Base-by-base conservation (phyloP, 768 basidiomycete species). In the Amanita molliuscula region DNA sequence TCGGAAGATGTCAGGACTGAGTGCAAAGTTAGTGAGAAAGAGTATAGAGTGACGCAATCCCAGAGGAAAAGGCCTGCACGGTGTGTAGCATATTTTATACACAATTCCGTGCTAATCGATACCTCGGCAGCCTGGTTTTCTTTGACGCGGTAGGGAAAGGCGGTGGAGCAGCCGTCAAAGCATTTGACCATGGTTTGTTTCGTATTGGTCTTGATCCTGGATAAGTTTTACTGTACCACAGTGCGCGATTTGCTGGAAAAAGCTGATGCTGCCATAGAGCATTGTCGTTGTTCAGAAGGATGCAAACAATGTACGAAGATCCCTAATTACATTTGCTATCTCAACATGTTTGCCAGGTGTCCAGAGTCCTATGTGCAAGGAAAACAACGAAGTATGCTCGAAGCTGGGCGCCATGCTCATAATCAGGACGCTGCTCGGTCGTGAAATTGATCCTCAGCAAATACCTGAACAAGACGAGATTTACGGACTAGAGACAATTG, bases 1-100 rank as follows among this genome's bases (percentile, higher is more conserved):
- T 74, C 77, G 0, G 69, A 72, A 26, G 88, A 90, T 50, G 62
- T 93, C 29, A 74, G 69, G 52, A 92, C 90, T 2, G 92, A 94
- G 60, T 94, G 92, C 67, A 89, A 88, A 61, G 78, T 77, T 0
- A 66, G 78, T 3, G 81, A 85, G 60, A 89, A 88, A 60, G 87
- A 88, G 65, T 80, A 81, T 62, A 78, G 72, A 50, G 60, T 65
- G 11, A 56, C 64, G 3, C 69, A 73, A 48, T 76, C 82, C 0
- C 58, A 58, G 41, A 67, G 85, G 43, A 88, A 82, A 58, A 71
- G 88, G 52, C 84, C 86, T 6, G 87, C 79, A 11, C 72, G 85
- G 82, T 80, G 45, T 44, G 55, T 25, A 0, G 4, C 23, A 6
- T 31, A 6, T 33, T 7, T 25, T 6, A 29, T 36, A 44, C 23